A percentile compares a stretch with the other conserved stretches of the same genome.
These are phyloP conservation scores for Aspergillus bertholletiae DNA, from an alignment of 495 filamentous ascomycete species.

Conservation along the genomic window DNA sequence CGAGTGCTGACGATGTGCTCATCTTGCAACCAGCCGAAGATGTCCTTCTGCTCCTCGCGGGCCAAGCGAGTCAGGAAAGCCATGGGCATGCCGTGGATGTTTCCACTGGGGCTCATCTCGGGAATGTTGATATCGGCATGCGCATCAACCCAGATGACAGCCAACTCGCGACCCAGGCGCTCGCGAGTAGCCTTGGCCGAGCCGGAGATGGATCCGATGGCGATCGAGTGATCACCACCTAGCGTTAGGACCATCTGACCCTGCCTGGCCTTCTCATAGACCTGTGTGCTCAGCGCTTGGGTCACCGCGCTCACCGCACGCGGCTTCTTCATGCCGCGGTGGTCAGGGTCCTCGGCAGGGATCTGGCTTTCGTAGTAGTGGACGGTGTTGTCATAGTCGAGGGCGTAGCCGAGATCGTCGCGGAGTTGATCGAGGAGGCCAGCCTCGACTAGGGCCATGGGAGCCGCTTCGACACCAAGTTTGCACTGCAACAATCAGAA, in stretches of 20 bases:
- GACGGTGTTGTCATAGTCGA: conserved; percentile 79
- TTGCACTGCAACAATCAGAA: conserved; percentile 59
- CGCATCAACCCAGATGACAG: conserved; percentile 98
- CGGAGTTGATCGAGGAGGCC: conserved; percentile 82
- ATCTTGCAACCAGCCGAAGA: conserved; percentile 84
- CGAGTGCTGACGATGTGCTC: conserved; percentile 62
- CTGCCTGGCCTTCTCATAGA: conserved; percentile 79
- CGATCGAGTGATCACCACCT: conserved; percentile 94
- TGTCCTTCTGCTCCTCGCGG: conserved; percentile 61
- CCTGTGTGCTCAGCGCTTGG: conserved; percentile 70
- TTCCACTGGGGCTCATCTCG: conserved; percentile 83
- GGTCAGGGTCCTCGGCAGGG: conserved; percentile 62
- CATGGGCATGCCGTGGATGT: conserved; percentile 98
- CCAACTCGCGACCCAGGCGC: conserved; percentile 74
- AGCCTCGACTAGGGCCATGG: conserved; percentile 82
- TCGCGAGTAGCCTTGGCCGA: conserved; percentile 81
- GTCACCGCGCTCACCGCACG: conserved; percentile 87
- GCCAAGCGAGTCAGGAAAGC: conserved; percentile 86
- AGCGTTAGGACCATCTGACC: conserved; percentile 90
- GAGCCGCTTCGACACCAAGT: conserved; percentile 87
- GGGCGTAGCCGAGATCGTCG: conserved; percentile 80
- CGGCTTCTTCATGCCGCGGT: conserved; percentile 91
- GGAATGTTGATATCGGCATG: conserved; percentile 98
- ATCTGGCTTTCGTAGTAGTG: conserved; percentile 78
- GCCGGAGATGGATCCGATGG: conserved; percentile 87